phyloP scores from a whole-genome alignment of 2,329 filamentous ascomycete species.

The Passalora sequoiae region DNA sequence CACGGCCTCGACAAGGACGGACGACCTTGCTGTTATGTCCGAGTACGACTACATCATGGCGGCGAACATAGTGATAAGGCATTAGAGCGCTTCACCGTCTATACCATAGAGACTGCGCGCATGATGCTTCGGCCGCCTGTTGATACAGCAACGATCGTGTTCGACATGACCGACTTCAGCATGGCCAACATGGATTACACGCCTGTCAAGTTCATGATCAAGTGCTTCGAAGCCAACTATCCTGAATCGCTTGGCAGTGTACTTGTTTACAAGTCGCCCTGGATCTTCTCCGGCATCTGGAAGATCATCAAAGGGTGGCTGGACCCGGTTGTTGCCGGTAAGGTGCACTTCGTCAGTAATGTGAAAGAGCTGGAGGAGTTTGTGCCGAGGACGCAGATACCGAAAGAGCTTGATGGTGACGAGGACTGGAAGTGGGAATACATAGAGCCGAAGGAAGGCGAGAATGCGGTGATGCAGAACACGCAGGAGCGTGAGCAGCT shows the following conservation, averaged over 20 bases:
- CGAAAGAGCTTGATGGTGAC: slow-evolving; percentile 77
- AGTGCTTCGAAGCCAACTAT: slow-evolving; percentile 98
- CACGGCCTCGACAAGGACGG: slow-evolving; percentile 82
- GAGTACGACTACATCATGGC: slow-evolving; percentile 73
- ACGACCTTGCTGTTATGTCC: slow-evolving; percentile 79
- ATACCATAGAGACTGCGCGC: slow-evolving; percentile 88
- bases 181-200: slow-evolving; percentile 98
- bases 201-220: slow-evolving; percentile 98
- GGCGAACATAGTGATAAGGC: slow-evolving; percentile 77
- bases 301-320: slow-evolving; percentile 93
- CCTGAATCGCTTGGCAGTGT: slow-evolving; percentile 87
- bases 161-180: slow-evolving; percentile 92
- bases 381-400: slow-evolving; percentile 64
- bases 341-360: slow-evolving; percentile 88
- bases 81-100: slow-evolving; percentile 86
- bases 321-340: slow-evolving; percentile 89
- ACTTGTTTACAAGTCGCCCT: slow-evolving; percentile 91
- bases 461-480: slow-evolving; percentile 71
- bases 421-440: slow-evolving; percentile 84
- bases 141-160: slow-evolving; percentile 88
- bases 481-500: slow-evolving; percentile 57
- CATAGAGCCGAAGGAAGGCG: slow-evolving; percentile 65
- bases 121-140: slow-evolving; percentile 73
- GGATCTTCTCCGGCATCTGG: slow-evolving; percentile 98
- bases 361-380: slow-evolving; percentile 72